Evolutionary conservation across 257 asterid genomes (phyloP), one percentile per base, ranked within the genome.

Genomic region (Solanum corneliomulleri): DNA sequence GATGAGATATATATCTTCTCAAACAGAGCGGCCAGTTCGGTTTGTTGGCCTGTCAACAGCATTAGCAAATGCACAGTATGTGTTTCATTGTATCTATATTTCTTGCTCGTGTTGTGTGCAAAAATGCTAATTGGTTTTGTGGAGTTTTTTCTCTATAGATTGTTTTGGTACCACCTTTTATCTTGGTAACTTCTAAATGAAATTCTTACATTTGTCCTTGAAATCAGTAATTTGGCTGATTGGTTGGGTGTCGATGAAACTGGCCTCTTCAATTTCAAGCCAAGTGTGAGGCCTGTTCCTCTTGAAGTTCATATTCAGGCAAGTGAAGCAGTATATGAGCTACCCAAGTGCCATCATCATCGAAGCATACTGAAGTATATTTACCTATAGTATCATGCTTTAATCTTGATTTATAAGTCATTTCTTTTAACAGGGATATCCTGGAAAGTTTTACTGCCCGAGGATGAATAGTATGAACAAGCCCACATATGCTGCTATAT

Each of bases 261-360:
- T 89, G 99, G 99, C 75, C 93, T 97, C 83, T 97, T 95, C 93
- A 97, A 97, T 91, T 97, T 94, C 92, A 97, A 97, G 94, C 99
- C 99, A 49, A 97, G 99, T 92, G 99, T 97, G 88, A 93, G 99
- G 93, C 99, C 99, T 72, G 99, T 97, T 88, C 99, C 99, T 75
- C 99, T 97, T 83, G 99, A 97, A 94, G 99, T 97, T 90, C 99
- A 97, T 93, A 97, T 97, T 91, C 99, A 97, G 99, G 99, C 90
- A 93, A 90, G 96, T 91, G 42, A 45, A 69, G 84, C 66, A 45
- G 84, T 27, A 27, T 77, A 78, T 45, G 49, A 45, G 66, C 84
- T 78, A 33, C 66, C 66, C 66, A 45, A 78, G 66, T 47, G 39
- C 66, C 18, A 78, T 78, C 84, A 78, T 45, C 39, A 78, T 78